Evolutionary conservation across 495 filamentous ascomycete genomes (phyloP).

Genomic region (Apodospora peruviana): DNA sequence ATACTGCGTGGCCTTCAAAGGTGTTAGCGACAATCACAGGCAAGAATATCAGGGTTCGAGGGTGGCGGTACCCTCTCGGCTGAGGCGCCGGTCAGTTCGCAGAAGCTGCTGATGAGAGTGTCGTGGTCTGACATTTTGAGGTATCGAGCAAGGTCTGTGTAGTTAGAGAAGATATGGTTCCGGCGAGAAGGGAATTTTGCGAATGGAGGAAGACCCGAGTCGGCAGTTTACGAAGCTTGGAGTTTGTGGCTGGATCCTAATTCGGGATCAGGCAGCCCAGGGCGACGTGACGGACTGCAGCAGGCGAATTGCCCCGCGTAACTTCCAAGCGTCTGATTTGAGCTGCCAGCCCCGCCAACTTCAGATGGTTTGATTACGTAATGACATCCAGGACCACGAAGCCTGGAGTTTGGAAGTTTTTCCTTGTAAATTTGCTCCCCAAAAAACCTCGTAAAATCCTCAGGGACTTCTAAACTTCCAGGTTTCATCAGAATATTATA

Average conservation of each 20-base stretch:
- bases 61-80: conserved; percentile 53
- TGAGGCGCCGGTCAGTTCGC: conserved; percentile 60
- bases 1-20: conserved; percentile 62
- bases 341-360: conserved; percentile 8
- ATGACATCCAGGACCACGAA: background rate
- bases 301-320: conserved; percentile 3
- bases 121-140: conserved; percentile 54
- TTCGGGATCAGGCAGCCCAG: conserved; percentile 16
- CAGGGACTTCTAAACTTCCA: too few relatives aligned
- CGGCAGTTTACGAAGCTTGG: background rate
- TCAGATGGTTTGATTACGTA: conserved; percentile 2
- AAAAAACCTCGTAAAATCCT: too few relatives aligned
- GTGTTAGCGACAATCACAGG: background rate
- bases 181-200: background rate
- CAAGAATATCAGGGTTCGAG: background rate
- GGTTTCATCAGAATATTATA: too few relatives aligned
- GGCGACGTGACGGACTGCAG: conserved; percentile 5
- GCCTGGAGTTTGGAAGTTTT: too few relatives aligned
- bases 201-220: background rate
- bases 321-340: too few relatives aligned
- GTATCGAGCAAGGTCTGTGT: background rate
- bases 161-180: background rate
- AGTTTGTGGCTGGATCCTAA: background rate
- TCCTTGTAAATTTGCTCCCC: too few relatives aligned
- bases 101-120: conserved; percentile 66